Conservation (phyloP, 805 yeast genomes). For the Spathaspora sp. region DNA sequence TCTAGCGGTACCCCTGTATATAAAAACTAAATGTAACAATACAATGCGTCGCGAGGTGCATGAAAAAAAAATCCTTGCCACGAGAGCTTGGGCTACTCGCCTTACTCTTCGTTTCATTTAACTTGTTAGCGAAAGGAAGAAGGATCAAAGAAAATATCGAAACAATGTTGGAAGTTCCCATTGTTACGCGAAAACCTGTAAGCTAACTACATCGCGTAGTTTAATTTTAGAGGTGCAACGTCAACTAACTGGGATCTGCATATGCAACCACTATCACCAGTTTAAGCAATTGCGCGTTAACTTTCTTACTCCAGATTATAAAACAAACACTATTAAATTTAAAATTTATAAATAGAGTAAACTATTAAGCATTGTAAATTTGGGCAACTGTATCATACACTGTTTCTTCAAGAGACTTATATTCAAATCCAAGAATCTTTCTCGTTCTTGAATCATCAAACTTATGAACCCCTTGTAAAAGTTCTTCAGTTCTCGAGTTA, state of each 20-base stretch:
- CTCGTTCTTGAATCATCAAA: constrained; percentile 32
- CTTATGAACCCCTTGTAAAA: constrained; percentile 23
- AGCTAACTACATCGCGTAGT: too few relatives aligned
- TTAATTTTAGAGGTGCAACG: too few relatives aligned
- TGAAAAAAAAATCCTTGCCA: too few relatives aligned
- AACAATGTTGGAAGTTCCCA: too few relatives aligned
- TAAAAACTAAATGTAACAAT: not conserved
- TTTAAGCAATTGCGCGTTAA: too few relatives aligned
- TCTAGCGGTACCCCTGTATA: not conserved
- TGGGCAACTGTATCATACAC: constrained; percentile 42
- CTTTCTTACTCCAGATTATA: not conserved
- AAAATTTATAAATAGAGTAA: too few relatives aligned
- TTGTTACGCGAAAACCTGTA: not conserved
- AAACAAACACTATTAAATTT: not conserved
- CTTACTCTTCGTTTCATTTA: not conserved
- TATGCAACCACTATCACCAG: too few relatives aligned
- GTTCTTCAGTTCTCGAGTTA: constrained; percentile 25
- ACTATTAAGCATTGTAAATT: not conserved
- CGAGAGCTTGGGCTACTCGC: too few relatives aligned
- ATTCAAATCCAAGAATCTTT: constrained; percentile 33
- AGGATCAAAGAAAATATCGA: not conserved
- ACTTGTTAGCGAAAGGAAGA: not conserved
- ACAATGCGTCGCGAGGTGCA: too few relatives aligned
- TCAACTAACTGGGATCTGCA: too few relatives aligned
- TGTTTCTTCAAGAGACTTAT: constrained; percentile 33